Evolutionary conservation across 805 yeast genomes (phyloP).

Genomic region (Lachancea mirantina): DNA sequence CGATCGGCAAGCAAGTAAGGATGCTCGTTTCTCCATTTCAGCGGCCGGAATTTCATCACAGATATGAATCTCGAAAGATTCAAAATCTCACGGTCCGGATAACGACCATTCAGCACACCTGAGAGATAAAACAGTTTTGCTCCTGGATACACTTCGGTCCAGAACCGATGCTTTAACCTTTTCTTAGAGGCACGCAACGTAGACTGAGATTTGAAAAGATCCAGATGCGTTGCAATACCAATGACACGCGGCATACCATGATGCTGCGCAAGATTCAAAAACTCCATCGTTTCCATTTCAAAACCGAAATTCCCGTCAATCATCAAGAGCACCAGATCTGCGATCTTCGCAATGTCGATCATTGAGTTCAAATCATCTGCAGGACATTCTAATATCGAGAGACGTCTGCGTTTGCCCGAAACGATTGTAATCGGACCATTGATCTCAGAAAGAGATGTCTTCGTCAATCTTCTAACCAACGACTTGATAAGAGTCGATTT

Average conservation of each 20-base stretch:
- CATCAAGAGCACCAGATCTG: conserved; percentile 82
- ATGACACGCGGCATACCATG: conserved; percentile 98
- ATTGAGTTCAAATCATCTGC: conserved; percentile 87
- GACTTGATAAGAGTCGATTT: conserved; percentile 90
- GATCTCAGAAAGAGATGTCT: conserved; percentile 75
- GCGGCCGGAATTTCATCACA: conserved; percentile 97
- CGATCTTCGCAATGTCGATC: conserved; percentile 93
- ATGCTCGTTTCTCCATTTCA: conserved; percentile 98
- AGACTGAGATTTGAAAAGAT: conserved; percentile 81
- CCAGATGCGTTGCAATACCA: conserved; percentile 94
- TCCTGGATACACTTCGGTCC: conserved; percentile 99
- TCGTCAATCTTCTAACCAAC: conserved; percentile 77
- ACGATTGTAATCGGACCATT: conserved; percentile 97
- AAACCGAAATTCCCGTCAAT: conserved; percentile 97
- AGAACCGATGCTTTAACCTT: conserved; percentile 83
- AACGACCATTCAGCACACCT: conserved; percentile 94
- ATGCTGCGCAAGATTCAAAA: conserved; percentile 89
- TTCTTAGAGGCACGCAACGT: conserved; percentile 89
- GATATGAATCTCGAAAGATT: conserved; percentile 87
- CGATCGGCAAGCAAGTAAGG: conserved; percentile 90
- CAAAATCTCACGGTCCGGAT: conserved; percentile 93
- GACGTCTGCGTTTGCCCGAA: conserved; percentile 85
- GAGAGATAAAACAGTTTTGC: conserved; percentile 91
- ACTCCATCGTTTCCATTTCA: conserved; percentile 99
- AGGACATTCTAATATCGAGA: conserved; percentile 84